Conservation (phyloP, 2,329 filamentous ascomycete genomes). For the Byssoonygena ceratinophila region DNA sequence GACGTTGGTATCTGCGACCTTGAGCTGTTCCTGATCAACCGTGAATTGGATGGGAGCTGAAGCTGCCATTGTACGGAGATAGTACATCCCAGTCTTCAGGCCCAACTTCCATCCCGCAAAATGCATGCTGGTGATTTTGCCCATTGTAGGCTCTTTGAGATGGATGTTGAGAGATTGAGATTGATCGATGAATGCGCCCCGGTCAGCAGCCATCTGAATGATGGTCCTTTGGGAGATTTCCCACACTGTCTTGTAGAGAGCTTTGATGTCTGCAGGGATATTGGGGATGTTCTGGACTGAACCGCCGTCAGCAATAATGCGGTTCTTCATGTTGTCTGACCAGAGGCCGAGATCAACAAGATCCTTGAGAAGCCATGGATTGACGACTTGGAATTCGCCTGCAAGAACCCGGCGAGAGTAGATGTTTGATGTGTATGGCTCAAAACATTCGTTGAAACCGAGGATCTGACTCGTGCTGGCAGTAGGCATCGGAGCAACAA, state of each 20-base stretch:
- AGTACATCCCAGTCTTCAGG: conserved; percentile 99
- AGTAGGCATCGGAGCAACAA: conserved; percentile 95
- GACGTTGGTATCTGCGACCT: conserved; percentile 71
- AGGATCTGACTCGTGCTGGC: conserved; percentile 95
- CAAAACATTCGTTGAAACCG: conserved; percentile 99
- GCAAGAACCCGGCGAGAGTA: conserved; percentile 97
- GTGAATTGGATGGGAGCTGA: conserved; percentile 98
- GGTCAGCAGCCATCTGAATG: conserved; percentile 95
- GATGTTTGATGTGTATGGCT: conserved; percentile 99
- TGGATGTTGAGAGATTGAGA: conserved; percentile 99
- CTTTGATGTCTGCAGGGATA: conserved; percentile 91
- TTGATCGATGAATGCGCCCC: conserved; percentile 97
- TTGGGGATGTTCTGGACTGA: conserved; percentile 96
- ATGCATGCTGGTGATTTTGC: conserved; percentile 99
- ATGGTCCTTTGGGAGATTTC: conserved; percentile 94
- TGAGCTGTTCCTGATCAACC: conserved; percentile 90
- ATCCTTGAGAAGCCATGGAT: conserved; percentile 97
- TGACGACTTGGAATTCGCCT: conserved; percentile 98
- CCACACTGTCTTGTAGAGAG: conserved; percentile 98
- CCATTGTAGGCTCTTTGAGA: conserved; percentile 98
- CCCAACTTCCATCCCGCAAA: conserved; percentile 98
- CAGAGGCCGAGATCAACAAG: conserved; percentile 95
- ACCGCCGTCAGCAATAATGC: conserved; percentile 93
- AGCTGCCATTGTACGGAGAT: conserved; percentile 93
- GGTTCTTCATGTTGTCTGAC: conserved; percentile 99